Percentiles rank a stretch among this genome's conserved stretches.
Conservation (phyloP, 306 rosid genomes). For the Fragaria vesca region DNA sequence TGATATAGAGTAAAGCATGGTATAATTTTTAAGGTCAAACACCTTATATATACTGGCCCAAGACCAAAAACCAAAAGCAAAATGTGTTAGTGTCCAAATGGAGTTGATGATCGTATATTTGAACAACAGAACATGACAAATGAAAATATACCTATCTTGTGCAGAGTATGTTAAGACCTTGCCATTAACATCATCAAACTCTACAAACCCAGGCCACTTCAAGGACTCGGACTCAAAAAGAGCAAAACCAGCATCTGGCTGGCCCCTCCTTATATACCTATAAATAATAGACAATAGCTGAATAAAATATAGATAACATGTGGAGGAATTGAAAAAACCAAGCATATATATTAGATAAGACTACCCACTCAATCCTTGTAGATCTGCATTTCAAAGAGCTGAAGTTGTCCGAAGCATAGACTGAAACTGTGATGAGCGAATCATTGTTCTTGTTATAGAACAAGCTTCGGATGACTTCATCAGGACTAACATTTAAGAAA, state of each 20-base stretch:
- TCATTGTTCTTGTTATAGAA: constrained; percentile 83
- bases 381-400: constrained; percentile 84
- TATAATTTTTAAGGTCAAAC: constrained; percentile 76
- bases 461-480: constrained; percentile 80
- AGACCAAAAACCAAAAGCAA: constrained; percentile 20
- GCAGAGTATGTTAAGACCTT: constrained; percentile 84
- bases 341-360: not conserved
- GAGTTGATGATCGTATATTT: not conserved
- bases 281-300: constrained; percentile 3
- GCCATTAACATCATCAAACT: constrained; percentile 85
- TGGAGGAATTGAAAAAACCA: not conserved
- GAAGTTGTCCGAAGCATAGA: constrained; percentile 82
- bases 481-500: constrained; percentile 68
- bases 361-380: constrained; percentile 74
- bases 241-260: constrained; percentile 76
- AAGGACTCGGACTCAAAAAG: constrained; percentile 78
- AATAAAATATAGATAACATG: constrained; percentile 10
- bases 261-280: constrained; percentile 72
- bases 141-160: constrained; percentile 53
- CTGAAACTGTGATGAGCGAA: constrained; percentile 79
- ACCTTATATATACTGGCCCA: constrained; percentile 73
- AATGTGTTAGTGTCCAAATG: constrained; percentile 28
- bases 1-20: constrained; percentile 74
- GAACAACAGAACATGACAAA: not conserved
- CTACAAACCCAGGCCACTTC: constrained; percentile 92